These are phyloP conservation scores for Cladophialophora yegresii DNA, from an alignment of 2,329 filamentous ascomycete species.

Conservation along the genomic window DNA sequence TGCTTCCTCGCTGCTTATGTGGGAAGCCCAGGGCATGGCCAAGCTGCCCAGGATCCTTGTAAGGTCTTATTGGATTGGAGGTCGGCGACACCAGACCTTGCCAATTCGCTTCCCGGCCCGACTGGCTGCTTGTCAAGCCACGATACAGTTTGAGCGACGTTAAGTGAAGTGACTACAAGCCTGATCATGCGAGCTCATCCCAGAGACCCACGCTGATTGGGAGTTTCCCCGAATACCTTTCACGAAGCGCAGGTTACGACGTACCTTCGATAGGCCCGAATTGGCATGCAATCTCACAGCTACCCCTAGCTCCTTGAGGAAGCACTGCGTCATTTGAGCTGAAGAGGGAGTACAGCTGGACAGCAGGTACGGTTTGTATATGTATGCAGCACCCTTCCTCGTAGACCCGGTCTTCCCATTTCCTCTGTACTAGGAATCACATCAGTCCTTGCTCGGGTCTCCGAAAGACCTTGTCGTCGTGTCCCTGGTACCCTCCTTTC, in stretches of 20 bases:
- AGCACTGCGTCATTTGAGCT: slow-evolving; percentile 27
- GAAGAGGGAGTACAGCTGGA: slow-evolving; percentile 1
- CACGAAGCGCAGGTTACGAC: background rate
- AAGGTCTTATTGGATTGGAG: slow-evolving; percentile 2
- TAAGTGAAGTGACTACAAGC: slow-evolving; percentile 9
- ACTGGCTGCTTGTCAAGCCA: slow-evolving; percentile 6
- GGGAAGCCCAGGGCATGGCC: slow-evolving; percentile 3
- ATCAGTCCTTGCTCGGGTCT: background rate
- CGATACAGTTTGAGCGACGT: slow-evolving; percentile 18
- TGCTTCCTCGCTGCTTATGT: slow-evolving; percentile 11
- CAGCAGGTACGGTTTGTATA: slow-evolving; percentile 19
- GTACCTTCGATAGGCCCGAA: slow-evolving; percentile 21
- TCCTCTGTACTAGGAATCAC: background rate
- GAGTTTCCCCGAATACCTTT: slow-evolving; percentile 5
- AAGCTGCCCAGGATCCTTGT: slow-evolving; percentile 1
- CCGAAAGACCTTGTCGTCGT: background rate
- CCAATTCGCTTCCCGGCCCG: slow-evolving; percentile 8
- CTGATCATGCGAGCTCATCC: slow-evolving; percentile 7
- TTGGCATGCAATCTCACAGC: slow-evolving; percentile 7
- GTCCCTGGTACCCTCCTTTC: background rate
- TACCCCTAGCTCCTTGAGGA: slow-evolving; percentile 1
- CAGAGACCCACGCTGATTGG: slow-evolving; percentile 14
- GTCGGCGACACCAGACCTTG: slow-evolving; percentile 6
- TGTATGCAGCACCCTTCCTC: background rate
- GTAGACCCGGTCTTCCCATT: background rate